Evolutionary conservation across 257 asterid genomes (phyloP), one percentile per base, ranked within the genome.

Genomic region (Plantago ovata): DNA sequence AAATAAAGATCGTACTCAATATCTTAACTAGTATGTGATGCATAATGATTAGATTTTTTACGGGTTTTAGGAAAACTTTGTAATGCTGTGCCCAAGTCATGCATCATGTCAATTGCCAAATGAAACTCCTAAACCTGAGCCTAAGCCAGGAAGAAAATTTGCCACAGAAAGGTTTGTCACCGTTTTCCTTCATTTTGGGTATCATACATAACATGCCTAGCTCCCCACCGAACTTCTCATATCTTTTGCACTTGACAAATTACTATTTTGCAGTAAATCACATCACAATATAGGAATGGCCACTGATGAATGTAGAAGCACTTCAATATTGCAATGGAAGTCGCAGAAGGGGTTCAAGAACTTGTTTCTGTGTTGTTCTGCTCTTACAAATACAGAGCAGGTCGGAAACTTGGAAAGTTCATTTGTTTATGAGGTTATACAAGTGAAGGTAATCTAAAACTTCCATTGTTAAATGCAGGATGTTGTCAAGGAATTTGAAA

Each of bases 51-150:
- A 32, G 36, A 19, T 24, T 62, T 49, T 68, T 33, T 28, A 49
- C 56, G 48, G 24, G 22, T 70, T 56, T n/a, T 84, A 88, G 96
- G 95, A 88, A 24, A 82, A 88, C 71, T 92, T 88, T 72, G 96
- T 88, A 45, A 71, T 85, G 81, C 71, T 88, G 47, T 92, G 98
- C 70, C 98, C 98, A 59, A 69, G 68, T 51, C 98, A 92, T 79
- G 77, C 78, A 22, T 59, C 78, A 43, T 72, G 68, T 68, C 72
- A 75, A 66, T 80, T 92, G 69, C 98, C 98, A 38, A 72, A 55
- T 32, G 93, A 79, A 67, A 61, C 57, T 43, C 72, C 73, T 46
- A 70, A 65, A 61, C 53, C 83, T 65, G 71, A 74, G 59, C 50
- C 79, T 41, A 66, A 65, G 77, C 69, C 51, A 67, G 77, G 75